Evolutionary conservation across 2,329 filamentous ascomycete genomes (phyloP).

Genomic region (Mollisiaceae sp.): DNA sequence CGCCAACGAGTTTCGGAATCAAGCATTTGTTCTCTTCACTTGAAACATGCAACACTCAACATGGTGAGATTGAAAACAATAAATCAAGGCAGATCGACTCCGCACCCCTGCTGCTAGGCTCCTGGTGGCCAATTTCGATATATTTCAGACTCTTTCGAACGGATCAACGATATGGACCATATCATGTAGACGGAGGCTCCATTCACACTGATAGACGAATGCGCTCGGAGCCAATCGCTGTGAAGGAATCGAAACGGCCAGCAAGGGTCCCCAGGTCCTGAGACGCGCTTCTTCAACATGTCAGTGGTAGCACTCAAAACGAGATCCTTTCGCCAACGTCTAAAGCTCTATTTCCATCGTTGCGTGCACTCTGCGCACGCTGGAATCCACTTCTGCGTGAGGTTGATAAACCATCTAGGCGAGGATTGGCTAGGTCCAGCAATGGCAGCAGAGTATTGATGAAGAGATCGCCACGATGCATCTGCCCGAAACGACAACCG

Average conservation of each 20-base stretch:
- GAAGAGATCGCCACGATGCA: conserved; percentile 15
- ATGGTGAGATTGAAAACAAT: not conserved
- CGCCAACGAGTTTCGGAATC: not conserved
- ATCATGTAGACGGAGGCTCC: not conserved
- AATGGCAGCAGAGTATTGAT: conserved; percentile 11
- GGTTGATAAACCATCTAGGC: conserved; percentile 10
- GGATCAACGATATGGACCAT: conserved; percentile 13
- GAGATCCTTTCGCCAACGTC: not conserved
- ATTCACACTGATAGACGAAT: not conserved
- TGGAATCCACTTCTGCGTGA: conserved; percentile 7
- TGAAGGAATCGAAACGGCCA: conserved; percentile 6
- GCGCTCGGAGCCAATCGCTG: conserved; percentile 1
- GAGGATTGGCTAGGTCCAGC: conserved; percentile 3
- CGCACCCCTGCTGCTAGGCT: not conserved
- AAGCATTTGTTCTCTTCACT: not conserved
- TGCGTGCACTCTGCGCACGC: not conserved
- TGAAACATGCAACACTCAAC: not conserved
- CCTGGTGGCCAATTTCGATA: conserved; percentile 7
- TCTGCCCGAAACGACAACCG: not conserved
- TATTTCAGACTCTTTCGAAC: conserved; percentile 8
- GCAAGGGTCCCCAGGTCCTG: conserved; percentile 4
- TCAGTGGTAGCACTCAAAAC: not conserved
- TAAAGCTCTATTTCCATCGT: not conserved
- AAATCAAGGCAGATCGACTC: not conserved
- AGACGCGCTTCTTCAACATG: not conserved